Conservation (phyloP, 2,329 filamentous ascomycete genomes). For the Aspergillus oerlinghausenensis region DNA sequence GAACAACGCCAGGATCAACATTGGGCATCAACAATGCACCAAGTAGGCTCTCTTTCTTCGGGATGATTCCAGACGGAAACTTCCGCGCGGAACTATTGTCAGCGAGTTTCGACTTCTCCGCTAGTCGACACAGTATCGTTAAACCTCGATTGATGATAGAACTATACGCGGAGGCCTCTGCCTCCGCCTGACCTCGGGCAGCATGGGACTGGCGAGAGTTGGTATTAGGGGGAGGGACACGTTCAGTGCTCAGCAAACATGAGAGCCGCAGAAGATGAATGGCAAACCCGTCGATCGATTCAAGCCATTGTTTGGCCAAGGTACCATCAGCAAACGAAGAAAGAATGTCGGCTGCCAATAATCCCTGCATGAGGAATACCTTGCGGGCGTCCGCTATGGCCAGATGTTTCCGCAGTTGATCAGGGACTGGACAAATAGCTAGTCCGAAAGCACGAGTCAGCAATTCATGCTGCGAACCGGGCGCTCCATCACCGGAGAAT, state of each 20-base stretch:
- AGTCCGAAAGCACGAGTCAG: conserved; percentile 83
- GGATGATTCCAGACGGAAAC: conserved; percentile 59
- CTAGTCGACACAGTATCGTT: conserved; percentile 62
- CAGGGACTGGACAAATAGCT: conserved; percentile 78
- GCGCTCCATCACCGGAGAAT: conserved; percentile 66
- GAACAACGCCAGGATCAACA: conserved; percentile 59
- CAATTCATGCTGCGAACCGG: conserved; percentile 67
- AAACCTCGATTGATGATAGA: conserved; percentile 64
- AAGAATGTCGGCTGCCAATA: conserved; percentile 85
- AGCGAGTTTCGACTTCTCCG: conserved; percentile 59
- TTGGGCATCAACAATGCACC: conserved; percentile 63
- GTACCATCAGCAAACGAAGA: conserved; percentile 69
- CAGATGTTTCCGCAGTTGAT: conserved; percentile 58
- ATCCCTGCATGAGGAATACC: conserved; percentile 84
- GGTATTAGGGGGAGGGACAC: conserved; percentile 39
- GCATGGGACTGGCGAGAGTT: conserved; percentile 32
- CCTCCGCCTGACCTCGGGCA: conserved; percentile 34
- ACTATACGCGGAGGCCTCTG: conserved; percentile 39
- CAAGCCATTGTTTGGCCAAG: conserved; percentile 74
- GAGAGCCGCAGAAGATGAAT: conserved; percentile 73
- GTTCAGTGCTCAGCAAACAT: conserved; percentile 64
- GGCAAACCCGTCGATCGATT: conserved; percentile 77
- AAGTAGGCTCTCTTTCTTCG: conserved; percentile 63
- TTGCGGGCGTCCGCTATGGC: conserved; percentile 77
- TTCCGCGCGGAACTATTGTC: conserved; percentile 47